Base-by-base conservation (phyloP, 352 stramenopile species). In the Blastocystis sp. region DNA sequence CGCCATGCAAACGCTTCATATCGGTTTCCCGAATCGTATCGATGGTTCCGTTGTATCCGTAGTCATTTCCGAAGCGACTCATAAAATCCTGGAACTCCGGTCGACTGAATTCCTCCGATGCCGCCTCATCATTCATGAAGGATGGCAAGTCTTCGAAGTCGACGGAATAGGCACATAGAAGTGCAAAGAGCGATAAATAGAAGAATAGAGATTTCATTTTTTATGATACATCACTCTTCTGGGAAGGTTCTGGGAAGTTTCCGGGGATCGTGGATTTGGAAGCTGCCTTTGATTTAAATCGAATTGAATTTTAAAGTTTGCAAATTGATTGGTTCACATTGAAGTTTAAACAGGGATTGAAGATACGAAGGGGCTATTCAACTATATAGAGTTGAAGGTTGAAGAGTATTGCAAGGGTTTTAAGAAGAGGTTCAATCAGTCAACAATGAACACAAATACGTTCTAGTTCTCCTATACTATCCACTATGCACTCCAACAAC, bases 31-130 rank as follows among this genome's bases (percentile, higher is more conserved):
- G 53, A n/a, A 76, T 59, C 7, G 64, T 44, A 34, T 85, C 75
- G 29, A 85, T 85, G 14, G 57, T 85, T 21, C 53, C 53, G 36
- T 85, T 85, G 51, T 85, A 85, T 54, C 75, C 75, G 42, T 85
- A 85, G 32, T 85, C 36, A 40, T 72, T 63, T 36, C 75, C 53
- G 29, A 72, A 85, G 11, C 40, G n/a, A 16, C 29, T 73, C 24
- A 85, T 85, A 61, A 85, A 85, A 32, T 85, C 63, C n/a, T 38
- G 14, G 53, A 76, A 85, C 27, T 85, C 75, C 6, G 57, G 57
- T n/a, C 63, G 63, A 36, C 53, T 85, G 1, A 85, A 53, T 42
- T 85, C 75, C 8, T 73, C 75, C 2, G 4, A 6, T 2, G 44
- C 40, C 36, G 16, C 59, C 11, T 85, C 75, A 32, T 81, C 69